Evolutionary conservation across 768 basidiomycete species (phyloP).

Genomic region (Lyophyllum semitale): DNA sequence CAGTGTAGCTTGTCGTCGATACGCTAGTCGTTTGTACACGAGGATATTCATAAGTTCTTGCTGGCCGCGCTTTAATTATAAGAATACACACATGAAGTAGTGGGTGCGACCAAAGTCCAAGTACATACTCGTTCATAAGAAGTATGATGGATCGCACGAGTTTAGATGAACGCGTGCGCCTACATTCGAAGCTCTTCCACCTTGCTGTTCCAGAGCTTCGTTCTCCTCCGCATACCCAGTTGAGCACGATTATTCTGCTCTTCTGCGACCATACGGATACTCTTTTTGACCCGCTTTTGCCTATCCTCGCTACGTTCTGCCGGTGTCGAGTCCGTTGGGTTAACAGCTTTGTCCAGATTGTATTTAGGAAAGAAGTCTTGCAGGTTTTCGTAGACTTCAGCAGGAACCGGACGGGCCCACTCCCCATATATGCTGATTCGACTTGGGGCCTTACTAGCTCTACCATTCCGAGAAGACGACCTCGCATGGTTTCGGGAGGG

Average conservation of each 20-base stretch:
- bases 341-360: constrained; percentile 79
- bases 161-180: not conserved
- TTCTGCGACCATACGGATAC: constrained; percentile 81
- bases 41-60: not conserved
- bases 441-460: not conserved
- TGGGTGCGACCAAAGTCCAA: not conserved
- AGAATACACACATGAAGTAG: not conserved
- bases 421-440: constrained; percentile 7
- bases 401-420: constrained; percentile 67
- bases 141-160: too few species aligned
- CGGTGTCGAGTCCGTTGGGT: constrained; percentile 42
- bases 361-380: constrained; percentile 88
- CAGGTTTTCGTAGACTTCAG: constrained; percentile 79
- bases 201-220: constrained; percentile 43
- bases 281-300: constrained; percentile 43
- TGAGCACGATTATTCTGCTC: constrained; percentile 64
- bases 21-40: not conserved
- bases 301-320: constrained; percentile 11
- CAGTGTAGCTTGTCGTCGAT: not conserved
- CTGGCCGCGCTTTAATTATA: not conserved
- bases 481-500: not conserved
- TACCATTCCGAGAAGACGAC: constrained; percentile 5
- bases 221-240: constrained; percentile 36
- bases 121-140: not conserved
- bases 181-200: constrained; percentile 41